A percentile compares a stretch with the other conserved stretches of the same genome.
Conservation (phyloP, 2,329 filamentous ascomycete species). For the Aplosporella prunicola region DNA sequence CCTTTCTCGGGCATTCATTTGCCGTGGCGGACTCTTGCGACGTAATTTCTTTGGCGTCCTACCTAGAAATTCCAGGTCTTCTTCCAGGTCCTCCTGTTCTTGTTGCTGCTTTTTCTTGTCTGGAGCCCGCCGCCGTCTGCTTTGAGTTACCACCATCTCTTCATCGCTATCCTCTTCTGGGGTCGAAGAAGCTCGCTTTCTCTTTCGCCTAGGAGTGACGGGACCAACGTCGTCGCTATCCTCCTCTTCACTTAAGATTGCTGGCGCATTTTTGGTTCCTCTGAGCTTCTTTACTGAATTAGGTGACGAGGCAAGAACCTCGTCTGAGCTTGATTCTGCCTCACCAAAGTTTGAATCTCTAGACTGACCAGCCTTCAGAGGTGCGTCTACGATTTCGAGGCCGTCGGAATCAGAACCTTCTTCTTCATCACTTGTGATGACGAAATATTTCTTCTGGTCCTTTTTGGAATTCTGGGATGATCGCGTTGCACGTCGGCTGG, state of each 20-base stretch:
- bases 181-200: constrained; percentile 17
- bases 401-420: constrained; percentile 1
- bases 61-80: constrained; percentile 37
- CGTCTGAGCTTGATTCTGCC: constrained; percentile 9
- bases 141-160: constrained; percentile 9
- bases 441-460: neutral
- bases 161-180: constrained; percentile 19
- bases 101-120: constrained; percentile 16
- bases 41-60: constrained; percentile 22
- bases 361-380: neutral
- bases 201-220: constrained; percentile 1
- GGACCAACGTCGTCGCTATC: constrained; percentile 8
- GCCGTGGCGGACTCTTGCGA: constrained; percentile 13
- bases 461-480: neutral
- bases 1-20: constrained; percentile 29
- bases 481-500: neutral
- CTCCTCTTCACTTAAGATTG: constrained; percentile 9
- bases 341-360: constrained; percentile 4
- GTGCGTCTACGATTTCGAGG: neutral
- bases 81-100: constrained; percentile 34
- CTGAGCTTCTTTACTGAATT: neutral
- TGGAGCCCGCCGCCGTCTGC: constrained; percentile 7
- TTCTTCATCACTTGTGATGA: neutral
- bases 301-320: constrained; percentile 12
- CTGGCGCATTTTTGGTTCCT: neutral